Evolutionary conservation across 2,329 filamentous ascomycete genomes (phyloP), one percentile per base, ranked within the genome.

Genomic region (Arthrobotrys conoides): DNA sequence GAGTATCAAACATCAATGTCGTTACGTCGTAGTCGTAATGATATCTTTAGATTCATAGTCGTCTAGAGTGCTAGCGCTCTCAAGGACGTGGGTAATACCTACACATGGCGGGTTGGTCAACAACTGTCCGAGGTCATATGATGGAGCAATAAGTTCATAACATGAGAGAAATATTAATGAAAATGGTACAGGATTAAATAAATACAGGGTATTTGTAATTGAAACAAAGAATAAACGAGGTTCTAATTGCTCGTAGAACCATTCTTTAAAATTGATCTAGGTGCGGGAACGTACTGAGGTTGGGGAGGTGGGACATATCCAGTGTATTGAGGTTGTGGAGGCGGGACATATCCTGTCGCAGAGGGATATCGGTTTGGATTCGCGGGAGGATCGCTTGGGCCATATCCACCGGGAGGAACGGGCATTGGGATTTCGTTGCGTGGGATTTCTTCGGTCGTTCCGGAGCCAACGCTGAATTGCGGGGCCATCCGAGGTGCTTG

Each of bases 211-310:
- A 65, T 49, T 67, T 41, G 9, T 6, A 24, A 41, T 59, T 27
- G 55, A 41, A 64, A 63, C 14, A 12, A n/a, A 61, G 36, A 8
- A 12, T 44, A 41, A 48, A 66, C 30, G 57, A 41, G 16, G 57
- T 49, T 70, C 65, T 71, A 79, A 75, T 51, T 79, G 70, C 65
- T 71, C 18, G 46, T 73, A 57, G 76, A 61, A 75, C 59, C 65
- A 75, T 79, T 75, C 46, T 79, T 79, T 12, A 79, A 59, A 69
- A 78, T 78, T 68, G 75, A 78, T 44, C 67, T 78, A 72, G 75
- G 75, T 72, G 68, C 51, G 51, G 75, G 68, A 68, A 78, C 75
- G 24, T 78, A 78, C 75, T 78, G 75, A 76, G 72, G 72, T 41
- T 76, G 72, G n/a, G 72, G 67, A 51, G 67, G 75, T 55, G 69